These are phyloP conservation scores for Spirogloea muscicola DNA, from an alignment of 139 green algal genomes.

Conservation along the genomic window DNA sequence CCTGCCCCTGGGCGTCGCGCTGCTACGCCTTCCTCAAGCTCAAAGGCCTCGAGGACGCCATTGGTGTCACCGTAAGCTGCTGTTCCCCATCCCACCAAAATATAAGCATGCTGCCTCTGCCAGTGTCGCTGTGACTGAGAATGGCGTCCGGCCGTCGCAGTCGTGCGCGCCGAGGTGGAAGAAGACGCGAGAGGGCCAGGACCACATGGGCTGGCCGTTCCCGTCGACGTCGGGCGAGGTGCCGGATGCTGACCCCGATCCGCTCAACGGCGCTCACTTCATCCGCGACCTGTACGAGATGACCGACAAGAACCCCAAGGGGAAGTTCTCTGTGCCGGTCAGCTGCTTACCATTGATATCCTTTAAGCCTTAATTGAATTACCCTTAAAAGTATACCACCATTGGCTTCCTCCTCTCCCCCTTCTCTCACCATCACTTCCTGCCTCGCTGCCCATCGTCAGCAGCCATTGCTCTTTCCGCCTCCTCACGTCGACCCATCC, in stretches of 20 bases:
- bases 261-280: slow-evolving; percentile 32
- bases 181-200: slow-evolving; percentile 28
- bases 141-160: background rate
- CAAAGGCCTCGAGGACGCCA: slow-evolving; percentile 42
- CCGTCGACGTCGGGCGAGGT: background rate
- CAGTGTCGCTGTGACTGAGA: background rate
- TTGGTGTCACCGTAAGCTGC: slow-evolving; percentile 22
- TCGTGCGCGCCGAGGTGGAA: slow-evolving; percentile 24
- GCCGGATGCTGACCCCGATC: slow-evolving; percentile 27
- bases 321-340: slow-evolving; percentile 34
- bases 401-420: too few species aligned
- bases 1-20: slow-evolving; percentile 89
- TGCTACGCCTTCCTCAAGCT: slow-evolving; percentile 41
- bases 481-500: too few species aligned
- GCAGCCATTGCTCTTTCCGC: too few species aligned
- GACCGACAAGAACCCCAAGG: background rate
- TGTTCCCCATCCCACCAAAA: background rate
- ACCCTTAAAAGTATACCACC: too few species aligned
- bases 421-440: too few species aligned
- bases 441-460: too few species aligned
- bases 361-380: too few species aligned
- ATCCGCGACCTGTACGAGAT: slow-evolving; percentile 54
- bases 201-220: slow-evolving; percentile 84
- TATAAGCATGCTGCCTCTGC: background rate
- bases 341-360: too few species aligned